Base-by-base conservation (phyloP, 163 green algal species). In the Picocystis sp. region DNA sequence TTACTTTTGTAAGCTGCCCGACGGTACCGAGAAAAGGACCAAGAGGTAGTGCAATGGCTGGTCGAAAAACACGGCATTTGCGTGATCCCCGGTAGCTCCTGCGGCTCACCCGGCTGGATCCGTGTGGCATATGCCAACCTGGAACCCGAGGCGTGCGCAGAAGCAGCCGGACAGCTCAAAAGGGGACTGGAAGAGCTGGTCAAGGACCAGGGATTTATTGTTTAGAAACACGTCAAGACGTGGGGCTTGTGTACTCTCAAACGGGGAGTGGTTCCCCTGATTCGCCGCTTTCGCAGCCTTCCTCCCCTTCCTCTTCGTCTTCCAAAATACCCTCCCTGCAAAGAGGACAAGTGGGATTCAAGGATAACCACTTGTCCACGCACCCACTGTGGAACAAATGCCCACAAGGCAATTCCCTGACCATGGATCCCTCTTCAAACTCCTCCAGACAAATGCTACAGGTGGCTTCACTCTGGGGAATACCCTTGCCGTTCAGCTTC, bases 101-200 rank as follows among this genome's bases (percentile, higher is more conserved):
- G 79, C 57, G 85, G 85, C 11, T 49, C 43, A 8, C 71, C 76
- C 23, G 84, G 84, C 41, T 79, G 81, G 50, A 58, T 93, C 8
- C 60, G 82, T 0, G 69, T 82, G 3, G 76, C 79, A 1, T 95
- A 84, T 70, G 85, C 76, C 17, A 93, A 94, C 63, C 51, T 89
- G 38, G 43, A 69, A 25, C 48, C 56, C 0, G 62, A 79, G 21
- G 58, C 55, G 12, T 92, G 81, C 60, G 47, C 38, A 21, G 62
- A 75, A 43, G 85, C 85, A 19, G 76, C 77, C 2, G 63, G 15
- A 1, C 52, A 77, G 14, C 65, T 94, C 43, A 72, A 81, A 52
- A 47, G 23, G 12, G 84, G 81, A 2, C 52, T 94, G 43, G 3
- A 66, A 45, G 73, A 90, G 64, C 66, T 93, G 1, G 71, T 69